Evolutionary conservation across 2,329 filamentous ascomycete species (phyloP).

Genomic region (Colletotrichum orchidophilum): DNA sequence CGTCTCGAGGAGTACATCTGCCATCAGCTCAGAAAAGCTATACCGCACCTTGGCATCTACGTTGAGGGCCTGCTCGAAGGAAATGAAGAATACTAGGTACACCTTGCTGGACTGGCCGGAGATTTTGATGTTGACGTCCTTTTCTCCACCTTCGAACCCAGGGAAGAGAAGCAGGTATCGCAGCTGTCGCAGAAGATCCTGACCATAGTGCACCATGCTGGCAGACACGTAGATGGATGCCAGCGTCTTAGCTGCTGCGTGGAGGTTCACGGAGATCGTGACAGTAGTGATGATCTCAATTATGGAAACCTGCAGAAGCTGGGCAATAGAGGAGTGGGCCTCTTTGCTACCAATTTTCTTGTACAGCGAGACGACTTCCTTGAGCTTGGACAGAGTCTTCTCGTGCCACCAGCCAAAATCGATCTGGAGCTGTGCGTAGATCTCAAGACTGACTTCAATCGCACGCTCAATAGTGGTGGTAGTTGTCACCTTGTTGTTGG

Average conservation of each 20-base stretch:
- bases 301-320: slow-evolving; percentile 50
- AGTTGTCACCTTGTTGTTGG: slow-evolving; percentile 46
- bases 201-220: slow-evolving; percentile 49
- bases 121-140: slow-evolving; percentile 47
- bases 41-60: slow-evolving; percentile 43
- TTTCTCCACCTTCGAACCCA: slow-evolving; percentile 41
- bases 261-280: slow-evolving; percentile 54
- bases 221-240: slow-evolving; percentile 55
- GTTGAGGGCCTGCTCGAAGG: slow-evolving; percentile 52
- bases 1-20: slow-evolving; percentile 49
- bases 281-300: slow-evolving; percentile 50
- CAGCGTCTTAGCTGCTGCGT: slow-evolving; percentile 57
- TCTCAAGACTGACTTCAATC: slow-evolving; percentile 45
- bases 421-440: slow-evolving; percentile 52
- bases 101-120: slow-evolving; percentile 45
- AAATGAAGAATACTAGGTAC: slow-evolving; percentile 55
- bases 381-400: slow-evolving; percentile 53
- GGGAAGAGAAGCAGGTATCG: slow-evolving; percentile 60
- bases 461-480: slow-evolving; percentile 50
- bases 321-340: slow-evolving; percentile 47
- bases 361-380: slow-evolving; percentile 53
- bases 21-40: slow-evolving; percentile 52
- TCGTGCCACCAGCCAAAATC: slow-evolving; percentile 57
- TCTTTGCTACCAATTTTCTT: slow-evolving; percentile 49
- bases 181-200: slow-evolving; percentile 57